Conservation (phyloP, 2,329 filamentous ascomycete genomes). For the Diaporthe sp. region DNA sequence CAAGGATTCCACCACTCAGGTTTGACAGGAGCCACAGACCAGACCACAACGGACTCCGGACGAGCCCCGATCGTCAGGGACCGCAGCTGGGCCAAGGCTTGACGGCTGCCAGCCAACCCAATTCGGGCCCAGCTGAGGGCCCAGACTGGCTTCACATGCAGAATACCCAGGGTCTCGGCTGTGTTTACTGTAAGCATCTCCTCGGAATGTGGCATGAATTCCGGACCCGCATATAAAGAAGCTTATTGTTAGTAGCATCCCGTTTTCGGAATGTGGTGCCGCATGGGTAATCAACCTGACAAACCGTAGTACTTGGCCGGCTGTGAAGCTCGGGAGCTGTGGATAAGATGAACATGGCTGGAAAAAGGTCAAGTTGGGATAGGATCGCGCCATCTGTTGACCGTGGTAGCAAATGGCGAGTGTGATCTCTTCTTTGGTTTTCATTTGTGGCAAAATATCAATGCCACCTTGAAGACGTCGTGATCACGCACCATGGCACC, state of each 20-base stretch:
- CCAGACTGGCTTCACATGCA: slow-evolving; percentile 6
- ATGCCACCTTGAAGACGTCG: not conserved
- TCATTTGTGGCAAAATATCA: slow-evolving; percentile 1
- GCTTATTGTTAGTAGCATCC: not conserved
- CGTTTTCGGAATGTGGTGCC: slow-evolving; percentile 14
- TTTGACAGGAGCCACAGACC: slow-evolving; percentile 8
- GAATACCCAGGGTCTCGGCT: not conserved
- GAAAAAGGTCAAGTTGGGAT: not conserved
- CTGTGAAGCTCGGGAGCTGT: not conserved
- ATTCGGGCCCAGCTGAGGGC: not conserved
- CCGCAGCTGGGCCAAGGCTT: slow-evolving; percentile 11
- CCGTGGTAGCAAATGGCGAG: not conserved
- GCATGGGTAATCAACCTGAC: slow-evolving; percentile 17
- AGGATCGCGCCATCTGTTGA: not conserved
- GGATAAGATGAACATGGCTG: not conserved
- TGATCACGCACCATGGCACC: no score
- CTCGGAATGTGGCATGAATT: slow-evolving; percentile 10
- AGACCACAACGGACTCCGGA: slow-evolving; percentile 2
- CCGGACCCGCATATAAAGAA: slow-evolving; percentile 17
- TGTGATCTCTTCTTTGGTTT: not conserved
- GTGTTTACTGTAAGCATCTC: not conserved
- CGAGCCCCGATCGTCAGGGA: slow-evolving; percentile 27
- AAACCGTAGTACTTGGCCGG: slow-evolving; percentile 9
- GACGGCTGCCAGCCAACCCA: slow-evolving; percentile 3
- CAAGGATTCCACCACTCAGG: slow-evolving; percentile 27